Evolutionary conservation across 2,329 filamentous ascomycete species (phyloP), one percentile per base, ranked within the genome.

Genomic region (Esteya vermicola): DNA sequence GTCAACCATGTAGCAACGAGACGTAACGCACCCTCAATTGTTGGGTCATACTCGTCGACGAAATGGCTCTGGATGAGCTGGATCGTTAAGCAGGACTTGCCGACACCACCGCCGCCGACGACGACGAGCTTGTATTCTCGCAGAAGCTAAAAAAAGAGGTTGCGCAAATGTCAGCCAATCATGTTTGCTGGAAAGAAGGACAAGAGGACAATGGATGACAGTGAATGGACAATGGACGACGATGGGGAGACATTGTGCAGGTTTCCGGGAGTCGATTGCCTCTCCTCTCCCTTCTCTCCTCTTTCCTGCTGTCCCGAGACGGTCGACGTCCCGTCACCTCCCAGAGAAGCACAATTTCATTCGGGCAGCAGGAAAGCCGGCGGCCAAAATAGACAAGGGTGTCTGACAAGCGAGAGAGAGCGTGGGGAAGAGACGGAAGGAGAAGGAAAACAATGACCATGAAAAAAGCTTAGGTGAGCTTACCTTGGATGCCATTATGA

Each of bases 1-100:
- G n/a, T n/a, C n/a, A n/a, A n/a, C n/a, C n/a, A n/a, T n/a, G n/a
- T n/a, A n/a, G n/a, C n/a, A n/a, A n/a, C n/a, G n/a, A n/a, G 34
- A 23, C 12, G 23, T 19, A 19, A 61, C 72, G 52, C 62, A 88
- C 91, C 91, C 83, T 98, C 91, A 57, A 98, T 96, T 55, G 91
- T 98, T 43, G 91, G 91, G 64, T 98, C 91, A 64, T 98, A 98
- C 64, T 96, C 91, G 63, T 96, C 91, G 59, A 96, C 89, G 68
- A 98, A 98, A 62, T 98, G 91, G 62, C 82, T 89, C 67, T 88
- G 81, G 55, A 85, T 85, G 63, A 89, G 77, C 70, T 96, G 91
- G 57, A 98, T 96, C 44, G 91, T 96, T 70, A 98, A 75, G 67
- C 91, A 96, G 47, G 89, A 96, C 72, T 98, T 98, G 68, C 91